Evolutionary conservation across 768 basidiomycete species (phyloP).

Genomic region (Serendipita sp.): DNA sequence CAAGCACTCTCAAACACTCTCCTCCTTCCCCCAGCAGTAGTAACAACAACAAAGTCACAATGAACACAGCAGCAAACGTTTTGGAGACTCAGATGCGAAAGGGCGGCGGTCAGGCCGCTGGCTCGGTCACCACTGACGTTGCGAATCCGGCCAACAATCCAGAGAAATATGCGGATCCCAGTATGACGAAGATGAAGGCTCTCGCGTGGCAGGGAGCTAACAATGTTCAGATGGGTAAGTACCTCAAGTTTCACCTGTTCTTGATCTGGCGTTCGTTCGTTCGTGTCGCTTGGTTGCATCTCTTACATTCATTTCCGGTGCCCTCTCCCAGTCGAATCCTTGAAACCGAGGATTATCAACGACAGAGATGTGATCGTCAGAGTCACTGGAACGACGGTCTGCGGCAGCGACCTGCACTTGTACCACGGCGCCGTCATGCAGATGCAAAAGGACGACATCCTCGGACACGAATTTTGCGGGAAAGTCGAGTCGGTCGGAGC

Average conservation of each 20-base stretch:
- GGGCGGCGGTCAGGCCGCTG: neutral
- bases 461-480: conserved; percentile 57
- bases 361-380: conserved; percentile 61
- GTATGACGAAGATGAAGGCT: conserved; percentile 49
- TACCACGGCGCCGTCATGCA: conserved; percentile 51
- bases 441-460: conserved; percentile 56
- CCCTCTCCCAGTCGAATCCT: conserved; percentile 28
- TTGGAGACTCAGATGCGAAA: conserved; percentile 6
- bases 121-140: conserved; percentile 13
- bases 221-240: conserved; percentile 2
- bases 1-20: too few species aligned
- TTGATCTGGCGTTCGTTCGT: too few species aligned
- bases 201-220: conserved; percentile 49
- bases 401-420: conserved; percentile 33
- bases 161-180: conserved; percentile 32
- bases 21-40: too few species aligned
- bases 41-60: neutral
- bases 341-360: conserved; percentile 46
- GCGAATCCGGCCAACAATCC: conserved; percentile 2
- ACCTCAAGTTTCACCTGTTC: too few species aligned
- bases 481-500: conserved; percentile 50
- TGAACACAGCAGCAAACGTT: conserved; percentile 16
- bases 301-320: too few species aligned
- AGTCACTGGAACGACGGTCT: conserved; percentile 63
- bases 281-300: too few species aligned